Evolutionary conservation across 2,329 filamentous ascomycete genomes (phyloP), one percentile per base, ranked within the genome.

Genomic region (Calonectria honghensis): DNA sequence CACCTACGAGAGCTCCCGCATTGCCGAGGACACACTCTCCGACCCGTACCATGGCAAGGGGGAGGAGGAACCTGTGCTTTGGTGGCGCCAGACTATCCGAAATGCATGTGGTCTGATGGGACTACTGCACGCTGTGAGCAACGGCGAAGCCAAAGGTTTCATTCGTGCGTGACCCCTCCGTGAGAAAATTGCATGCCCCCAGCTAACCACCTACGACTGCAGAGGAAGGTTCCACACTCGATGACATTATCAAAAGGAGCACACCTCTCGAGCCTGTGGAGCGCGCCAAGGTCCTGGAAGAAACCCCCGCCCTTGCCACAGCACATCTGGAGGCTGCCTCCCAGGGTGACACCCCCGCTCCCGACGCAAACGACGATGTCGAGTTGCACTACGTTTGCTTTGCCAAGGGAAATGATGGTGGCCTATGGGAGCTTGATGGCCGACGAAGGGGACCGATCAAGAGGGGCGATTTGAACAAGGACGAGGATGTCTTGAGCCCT

Each of bases 311-410:
- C 14, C 90, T 98, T 65, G 96, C 97, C 70, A 88, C 86, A 6
- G 96, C 95, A 9, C 96, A 98, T 86, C 91, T 92, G 61, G 90
- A 91, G 74, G 96, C 95, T 18, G 97, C 96, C 6, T 89, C 89
- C 10, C 87, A 90, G 74, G 96, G 96, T 24, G 95, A 96, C 83
- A 98, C 96, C 1, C 82, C 89, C 16, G 95, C 96, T 1, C 96
- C 97, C 0, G 87, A 90, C 69, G 95, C 95, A 11, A 90, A 92
- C n/a, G 94, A 95, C 80, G 91, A 94, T 79, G 90, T 98, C n/a
- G 96, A 98, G 82, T 88, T 98, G 80, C 97, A 99, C 87, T 98
- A 98, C 84, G 96, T 98, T 61, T 97, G 95, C 82, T 99, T 98
- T 85, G 94, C 97, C 68, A 97, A 96, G 87, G 88, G 88, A 39